Evolutionary conservation across 2,329 filamentous ascomycete genomes (phyloP), one percentile per base, ranked within the genome.

Genomic region (Nemania bipapillata): DNA sequence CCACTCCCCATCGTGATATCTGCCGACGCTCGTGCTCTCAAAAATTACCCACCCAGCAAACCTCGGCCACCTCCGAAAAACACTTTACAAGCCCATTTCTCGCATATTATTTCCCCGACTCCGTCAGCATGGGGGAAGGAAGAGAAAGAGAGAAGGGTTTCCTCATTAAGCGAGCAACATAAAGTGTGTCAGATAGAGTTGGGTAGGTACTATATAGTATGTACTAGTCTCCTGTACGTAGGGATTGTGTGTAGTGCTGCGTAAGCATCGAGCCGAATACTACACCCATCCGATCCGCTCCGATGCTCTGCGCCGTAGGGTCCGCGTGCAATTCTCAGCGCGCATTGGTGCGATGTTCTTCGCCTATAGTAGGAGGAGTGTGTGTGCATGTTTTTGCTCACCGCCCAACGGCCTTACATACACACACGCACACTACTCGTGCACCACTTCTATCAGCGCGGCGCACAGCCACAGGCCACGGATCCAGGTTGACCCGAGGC

Each of bases 401-500:
- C 32, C 37, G 53, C 58, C 53, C 28, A 62, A 45, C 47, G 17
- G 42, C 47, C 57, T 65, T 68, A 68, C 66, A 62, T 52, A 68
- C 61, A 37, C 61, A 37, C 32, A 47, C 37, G 47, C 35, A 32
- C n/a, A n/a, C n/a, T n/a, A n/a, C n/a, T n/a, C n/a, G n/a, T n/a
- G n/a, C n/a, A n/a, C n/a, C n/a, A n/a, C n/a, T n/a, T 4, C 32
- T 32, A 11, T 28, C 37, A 47, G n/a, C 11, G 50, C 56, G 37
- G 40, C 57, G 57, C 66, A 66, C 62, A 69, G 66, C 62, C 62
- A 59, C 40, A 26, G 32, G 32, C 9, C 61, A 52, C 49, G 66
- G 56, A 60, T 32, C 61, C 45, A 45, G 7, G 42, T 22, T 63
- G 53, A 40, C 8, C 60, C 60, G 53, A 28, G 37, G 28, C 20